These are phyloP conservation scores for Lippia alba DNA, from an alignment of 305 asterid genomes.

Conservation along the genomic window DNA sequence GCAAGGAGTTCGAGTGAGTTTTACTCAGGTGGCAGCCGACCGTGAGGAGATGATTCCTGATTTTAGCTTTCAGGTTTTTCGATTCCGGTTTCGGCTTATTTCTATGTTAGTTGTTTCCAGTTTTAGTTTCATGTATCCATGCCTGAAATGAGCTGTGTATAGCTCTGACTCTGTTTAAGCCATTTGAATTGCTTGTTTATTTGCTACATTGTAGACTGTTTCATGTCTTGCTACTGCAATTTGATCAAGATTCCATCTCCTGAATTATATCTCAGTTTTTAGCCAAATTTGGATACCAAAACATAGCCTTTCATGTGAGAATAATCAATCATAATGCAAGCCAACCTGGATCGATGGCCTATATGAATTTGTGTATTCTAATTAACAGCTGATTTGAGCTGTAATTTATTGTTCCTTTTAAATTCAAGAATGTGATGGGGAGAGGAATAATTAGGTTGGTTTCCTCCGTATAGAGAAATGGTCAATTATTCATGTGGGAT, in stretches of 20 bases:
- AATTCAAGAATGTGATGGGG: constrained; percentile 17
- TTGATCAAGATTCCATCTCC: constrained; percentile 26
- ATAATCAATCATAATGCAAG: constrained; percentile 28
- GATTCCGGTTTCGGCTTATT: constrained; percentile 39
- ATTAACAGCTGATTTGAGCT: constrained; percentile 36
- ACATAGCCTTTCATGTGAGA: constrained; percentile 26
- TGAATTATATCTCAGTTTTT: constrained; percentile 24
- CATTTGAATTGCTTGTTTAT: constrained; percentile 35
- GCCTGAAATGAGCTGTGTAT: constrained; percentile 34
- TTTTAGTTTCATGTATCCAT: constrained; percentile 26
- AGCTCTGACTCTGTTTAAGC: constrained; percentile 46
- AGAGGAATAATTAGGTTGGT: constrained; percentile 35
- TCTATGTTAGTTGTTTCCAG: constrained; percentile 38
- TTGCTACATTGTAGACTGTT: constrained; percentile 35
- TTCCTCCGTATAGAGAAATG: constrained; percentile 36
- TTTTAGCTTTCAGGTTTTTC: constrained; percentile 57
- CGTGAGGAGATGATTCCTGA: constrained; percentile 48
- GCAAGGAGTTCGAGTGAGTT: constrained; percentile 40
- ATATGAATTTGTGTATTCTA: constrained; percentile 19
- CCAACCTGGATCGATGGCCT: constrained; percentile 30
- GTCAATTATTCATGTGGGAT: constrained; percentile 47
- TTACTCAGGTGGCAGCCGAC: constrained; percentile 36
- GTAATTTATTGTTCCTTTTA: constrained; percentile 32
- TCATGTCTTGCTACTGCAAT: constrained; percentile 24
- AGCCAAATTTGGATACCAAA: constrained; percentile 28